These are phyloP conservation scores for Juglanconis oblonga DNA, from an alignment of 2,329 filamentous ascomycete species.

Conservation along the genomic window DNA sequence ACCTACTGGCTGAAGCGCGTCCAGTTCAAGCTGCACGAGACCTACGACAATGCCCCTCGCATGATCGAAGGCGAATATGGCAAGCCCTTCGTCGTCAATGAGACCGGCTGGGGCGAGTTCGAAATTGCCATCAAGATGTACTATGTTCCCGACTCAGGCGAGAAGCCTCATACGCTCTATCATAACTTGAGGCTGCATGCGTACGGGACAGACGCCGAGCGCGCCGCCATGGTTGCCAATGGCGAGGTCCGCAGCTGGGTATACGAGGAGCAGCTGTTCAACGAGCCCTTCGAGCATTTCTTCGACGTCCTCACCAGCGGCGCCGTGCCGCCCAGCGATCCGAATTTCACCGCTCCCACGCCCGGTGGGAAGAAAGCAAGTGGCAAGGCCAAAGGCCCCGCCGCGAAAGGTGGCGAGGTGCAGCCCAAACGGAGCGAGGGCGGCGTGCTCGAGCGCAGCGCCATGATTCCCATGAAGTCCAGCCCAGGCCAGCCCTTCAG, in stretches of 20 bases:
- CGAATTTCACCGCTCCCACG: constrained; percentile 3
- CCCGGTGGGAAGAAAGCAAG: constrained; percentile 46
- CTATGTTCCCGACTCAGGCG: constrained; percentile 80
- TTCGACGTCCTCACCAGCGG: constrained; percentile 82
- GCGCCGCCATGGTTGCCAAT: constrained; percentile 54
- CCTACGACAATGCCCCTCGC: constrained; percentile 85
- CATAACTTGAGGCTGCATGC: constrained; percentile 90
- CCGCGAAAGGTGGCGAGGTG: constrained; percentile 32
- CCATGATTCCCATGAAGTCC: constrained; percentile 69
- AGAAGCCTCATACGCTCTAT: constrained; percentile 95
- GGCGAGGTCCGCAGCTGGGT: constrained; percentile 72
- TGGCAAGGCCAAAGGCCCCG: constrained; percentile 54
- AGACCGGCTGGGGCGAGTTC: constrained; percentile 98
- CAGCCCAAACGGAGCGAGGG: constrained; percentile 38
- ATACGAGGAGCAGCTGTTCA: constrained; percentile 95
- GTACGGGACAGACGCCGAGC: constrained; percentile 79
- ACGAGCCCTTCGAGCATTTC: constrained; percentile 91
- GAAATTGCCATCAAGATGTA: constrained; percentile 94
- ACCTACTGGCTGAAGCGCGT: constrained; percentile 96
- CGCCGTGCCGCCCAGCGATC: constrained; percentile 44
- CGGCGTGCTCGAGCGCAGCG: constrained; percentile 63
- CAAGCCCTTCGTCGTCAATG: constrained; percentile 77
- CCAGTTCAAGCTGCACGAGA: constrained; percentile 97
- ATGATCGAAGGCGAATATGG: constrained; percentile 71
- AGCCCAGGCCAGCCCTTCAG: constrained; percentile 71